Evolutionary conservation across 2,329 filamentous ascomycete genomes (phyloP), one percentile per base, ranked within the genome.

Genomic region (Phialemonium atrogriseum): DNA sequence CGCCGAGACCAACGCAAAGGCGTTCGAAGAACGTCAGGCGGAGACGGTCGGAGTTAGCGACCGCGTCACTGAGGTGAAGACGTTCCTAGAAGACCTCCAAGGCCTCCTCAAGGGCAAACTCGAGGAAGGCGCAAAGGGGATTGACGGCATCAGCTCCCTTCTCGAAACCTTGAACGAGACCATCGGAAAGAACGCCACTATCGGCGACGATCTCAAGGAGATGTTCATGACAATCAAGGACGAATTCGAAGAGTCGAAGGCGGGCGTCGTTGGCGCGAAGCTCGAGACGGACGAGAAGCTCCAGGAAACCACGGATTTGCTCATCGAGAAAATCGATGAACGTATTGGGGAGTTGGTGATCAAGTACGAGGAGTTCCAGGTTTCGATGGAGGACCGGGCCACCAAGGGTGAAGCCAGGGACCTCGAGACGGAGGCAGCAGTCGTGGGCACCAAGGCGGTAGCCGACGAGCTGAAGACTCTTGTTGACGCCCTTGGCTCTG

Each of bases 281-380:
- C 67, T 85, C n/a, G 85, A 94, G 39, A 73, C 79, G 4, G 84
- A 94, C 39, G 82, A 87, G 48, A 87, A 86, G 51, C 77, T 80
- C 18, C 68, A 76, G 41, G 59, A 71, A 37, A 67, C 69, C 0
- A 68, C 70, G 13, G 69, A 76, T 7, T 59, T 51, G 5, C 58
- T 80, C 7, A 59, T 65, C 25, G 53, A 55, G 37, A 77, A 75
- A 51, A 60, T 80, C 26, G 75, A 77, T 21, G 73, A 77, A 46
- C 75, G 73, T 46, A 69, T 95, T 44, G 73, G 73, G 36, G 84
- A 87, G 42, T 67, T 98, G 15, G 76, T 94, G 53, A 66, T 71
- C 44, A 95, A 93, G 54, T 93, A 94, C 49, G 88, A 95, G 34
- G 85, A 91, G 38, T 80, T 88, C 40, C 83, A 93, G 49, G 62